A percentile compares a stretch with the other conserved stretches of the same genome.
phyloP scores from a whole-genome alignment of 2,329 filamentous ascomycete genomes.

The Diaporthe citriasiana region DNA sequence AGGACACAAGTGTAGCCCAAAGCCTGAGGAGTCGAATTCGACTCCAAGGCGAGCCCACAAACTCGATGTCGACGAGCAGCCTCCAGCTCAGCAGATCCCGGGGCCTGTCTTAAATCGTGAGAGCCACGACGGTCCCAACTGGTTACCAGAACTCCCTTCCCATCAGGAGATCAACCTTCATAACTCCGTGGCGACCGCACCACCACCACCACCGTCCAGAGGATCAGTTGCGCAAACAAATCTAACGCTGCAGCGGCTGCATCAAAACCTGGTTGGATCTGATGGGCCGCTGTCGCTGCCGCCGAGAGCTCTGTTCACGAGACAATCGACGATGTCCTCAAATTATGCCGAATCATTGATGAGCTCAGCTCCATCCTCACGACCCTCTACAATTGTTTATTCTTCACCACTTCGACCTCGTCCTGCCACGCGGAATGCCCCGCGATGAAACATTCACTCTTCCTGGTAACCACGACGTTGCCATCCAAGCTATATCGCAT shows the following conservation, averaged over 20 bases:
- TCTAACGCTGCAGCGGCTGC: background rate
- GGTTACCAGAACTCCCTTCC: conserved; percentile 11
- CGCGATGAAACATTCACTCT: background rate
- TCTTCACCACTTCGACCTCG: conserved; percentile 22
- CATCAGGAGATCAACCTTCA: conserved; percentile 2
- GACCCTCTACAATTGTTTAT: conserved; percentile 20
- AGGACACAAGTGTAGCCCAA: background rate
- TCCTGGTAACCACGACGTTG: background rate
- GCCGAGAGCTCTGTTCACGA: background rate
- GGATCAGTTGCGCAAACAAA: background rate
- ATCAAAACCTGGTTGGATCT: background rate
- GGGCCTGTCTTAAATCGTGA: background rate
- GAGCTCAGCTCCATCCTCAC: conserved; percentile 17
- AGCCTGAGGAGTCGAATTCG: background rate
- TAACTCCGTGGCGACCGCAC: background rate
- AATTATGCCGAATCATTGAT: conserved; percentile 6
- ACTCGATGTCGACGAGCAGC: background rate
- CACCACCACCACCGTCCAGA: background rate
- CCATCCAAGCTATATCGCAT: background rate
- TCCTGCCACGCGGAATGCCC: background rate
- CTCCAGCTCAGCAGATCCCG: background rate
- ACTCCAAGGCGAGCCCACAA: background rate
- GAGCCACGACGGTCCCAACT: background rate
- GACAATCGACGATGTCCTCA: conserved; percentile 1
- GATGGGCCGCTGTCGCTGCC: background rate